These are phyloP conservation scores for Rubia yunnanensis DNA, from an alignment of 257 asterid species.

Conservation along the genomic window DNA sequence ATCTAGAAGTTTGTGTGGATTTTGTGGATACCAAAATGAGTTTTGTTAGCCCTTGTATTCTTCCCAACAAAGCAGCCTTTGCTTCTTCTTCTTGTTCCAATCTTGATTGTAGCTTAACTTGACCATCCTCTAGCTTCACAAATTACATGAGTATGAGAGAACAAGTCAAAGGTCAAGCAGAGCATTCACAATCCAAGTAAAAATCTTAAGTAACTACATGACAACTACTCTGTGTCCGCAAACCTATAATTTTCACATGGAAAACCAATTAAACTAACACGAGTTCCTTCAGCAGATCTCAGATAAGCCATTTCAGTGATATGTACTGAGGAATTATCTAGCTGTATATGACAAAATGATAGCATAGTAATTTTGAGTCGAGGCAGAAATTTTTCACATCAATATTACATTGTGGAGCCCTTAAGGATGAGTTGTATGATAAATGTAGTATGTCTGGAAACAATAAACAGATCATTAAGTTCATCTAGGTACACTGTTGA, in stretches of 20 bases:
- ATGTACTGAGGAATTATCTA: neutral
- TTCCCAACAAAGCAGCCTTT: slow-evolving; percentile 91
- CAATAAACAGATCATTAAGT: neutral
- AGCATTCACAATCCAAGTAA: neutral
- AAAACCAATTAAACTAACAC: neutral
- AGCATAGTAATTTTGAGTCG: neutral
- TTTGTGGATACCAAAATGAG: slow-evolving; percentile 92
- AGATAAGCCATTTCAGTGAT: neutral
- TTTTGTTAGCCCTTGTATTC: slow-evolving; percentile 93
- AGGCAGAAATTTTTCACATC: neutral
- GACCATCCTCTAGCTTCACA: slow-evolving; percentile 97
- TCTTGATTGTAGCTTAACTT: slow-evolving; percentile 91
- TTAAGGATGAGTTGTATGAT: neutral
- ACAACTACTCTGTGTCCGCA: neutral
- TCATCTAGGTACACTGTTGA: neutral
- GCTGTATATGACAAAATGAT: neutral
- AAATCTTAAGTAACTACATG: neutral
- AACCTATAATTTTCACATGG: neutral
- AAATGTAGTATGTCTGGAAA: neutral
- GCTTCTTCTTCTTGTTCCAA: slow-evolving; percentile 99
- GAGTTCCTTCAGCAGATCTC: neutral
- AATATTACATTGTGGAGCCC: neutral
- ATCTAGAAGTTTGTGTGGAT: slow-evolving; percentile 67
- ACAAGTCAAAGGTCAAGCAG: neutral
- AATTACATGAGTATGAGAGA: slow-evolving; percentile 21